Base-by-base conservation (phyloP, 805 yeast species). In the Maudiozyma bulderi region DNA sequence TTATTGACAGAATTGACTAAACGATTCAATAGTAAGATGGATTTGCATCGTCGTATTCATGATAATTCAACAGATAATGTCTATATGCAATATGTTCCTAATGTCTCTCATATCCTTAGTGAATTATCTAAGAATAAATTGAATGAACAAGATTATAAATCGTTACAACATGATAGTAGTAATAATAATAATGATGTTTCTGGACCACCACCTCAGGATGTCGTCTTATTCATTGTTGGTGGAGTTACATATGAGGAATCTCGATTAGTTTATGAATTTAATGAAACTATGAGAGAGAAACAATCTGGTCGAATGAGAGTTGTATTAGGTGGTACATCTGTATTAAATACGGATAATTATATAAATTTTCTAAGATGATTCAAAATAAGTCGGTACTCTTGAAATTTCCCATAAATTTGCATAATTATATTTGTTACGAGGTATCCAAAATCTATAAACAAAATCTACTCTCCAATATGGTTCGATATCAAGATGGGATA, bases 161-260 rank as follows among this genome's bases (percentile, higher is more conserved):
- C 74, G 26, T 45, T 52, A 30, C 26, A 20, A 20, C 26, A 20
- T 20, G 39, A 42, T 32, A 29, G 37, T 10, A 37, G 3, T 4
- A 40, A 40, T 29, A 20, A 40, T 29, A 20, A 9, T 29, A 40
- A 9, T 9, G 30, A 3, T 15, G 40, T 15, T 38, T n/a, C n/a
- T 2, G 52, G 44, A 6, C 48, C 56, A 30, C 57, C 47, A 14
- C 73, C 77, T 1, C 86, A 82, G 57, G 90, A 85, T 56, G 70
- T 86, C n/a, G 74, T 86, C 3, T 70, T 86, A 1, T 86, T 81
- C 60, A 67, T 85, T 47, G 79, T 87, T 46, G 98, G 97, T 6
- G 99, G 99, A 13, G 84, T 78, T 2, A 91, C 98, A 1, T 88
- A 80, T 62, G 98, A 91, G 65, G 99, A 93, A 64, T 86, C 95